Evolutionary conservation across 1,284 basidiomycete genomes (phyloP), one percentile per base, ranked within the genome.

Genomic region (Grifola frondosa): DNA sequence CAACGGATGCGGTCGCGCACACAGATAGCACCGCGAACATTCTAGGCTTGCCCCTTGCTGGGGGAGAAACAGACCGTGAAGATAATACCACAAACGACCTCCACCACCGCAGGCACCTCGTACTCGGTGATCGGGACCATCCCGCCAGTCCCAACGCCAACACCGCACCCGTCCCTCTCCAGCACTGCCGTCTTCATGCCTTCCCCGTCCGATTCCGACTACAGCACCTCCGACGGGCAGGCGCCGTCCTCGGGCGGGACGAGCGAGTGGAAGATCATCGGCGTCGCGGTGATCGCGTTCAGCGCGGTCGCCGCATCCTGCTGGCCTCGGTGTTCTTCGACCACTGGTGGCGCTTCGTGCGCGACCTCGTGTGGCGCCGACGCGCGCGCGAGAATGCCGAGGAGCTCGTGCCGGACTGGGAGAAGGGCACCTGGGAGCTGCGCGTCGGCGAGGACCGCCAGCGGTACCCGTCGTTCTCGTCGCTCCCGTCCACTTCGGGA

Each of bases 301-400:
- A 77, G 71, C 37, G 68, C 75, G 22, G 66, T 85, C 41, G 78
- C 71, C 20, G 69, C 4, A 63, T 75, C 39, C 70, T 82, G 50
- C 66, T 84, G 40, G 64, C 71, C 9, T 64, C 77, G 40, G 70
- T 81, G 30, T 85, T 81, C 63, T 85, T 82, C 62, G 82, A 87
- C 60, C 71, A 76, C 20, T 80, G 81, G 73, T 79, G 73, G 70
- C 67, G 71, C 17, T 78, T 84, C 60, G 38, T 82, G 40, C 65
- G 69, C 30, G 79, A 78, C 38, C 52, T 75, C 35, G 37, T 75
- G 30, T 68, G 71, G 37, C 69, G 76, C 19, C 42, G 51, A 10
- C 44, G 52, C 40, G 37, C 29, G 33, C 42, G 56, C 13, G 61
- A 60, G 15, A 68, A 67, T 24, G 61, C 61, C 22, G 82, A 84